phyloP scores from a whole-genome alignment of 495 filamentous ascomycete genomes.

The Thermothielavioides terrestris region DNA sequence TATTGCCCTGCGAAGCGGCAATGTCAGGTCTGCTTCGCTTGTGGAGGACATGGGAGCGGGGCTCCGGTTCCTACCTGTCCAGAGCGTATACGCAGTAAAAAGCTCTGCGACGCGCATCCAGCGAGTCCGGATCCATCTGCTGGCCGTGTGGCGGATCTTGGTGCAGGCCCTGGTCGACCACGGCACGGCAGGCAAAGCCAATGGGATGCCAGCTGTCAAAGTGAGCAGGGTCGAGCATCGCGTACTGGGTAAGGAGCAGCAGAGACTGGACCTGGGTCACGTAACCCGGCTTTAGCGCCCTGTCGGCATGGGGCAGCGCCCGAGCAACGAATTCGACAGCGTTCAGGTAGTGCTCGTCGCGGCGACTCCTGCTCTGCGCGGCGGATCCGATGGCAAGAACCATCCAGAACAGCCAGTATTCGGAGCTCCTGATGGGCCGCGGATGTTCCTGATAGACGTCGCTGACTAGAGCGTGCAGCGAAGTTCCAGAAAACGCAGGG shows the following conservation, averaged over 20 bases:
- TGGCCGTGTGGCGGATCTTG: slow-evolving; percentile 71
- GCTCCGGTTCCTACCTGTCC: slow-evolving; percentile 54
- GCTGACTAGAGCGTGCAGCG: slow-evolving; percentile 66
- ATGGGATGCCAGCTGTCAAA: slow-evolving; percentile 89
- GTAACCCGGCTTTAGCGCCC: slow-evolving; percentile 74
- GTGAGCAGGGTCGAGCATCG: slow-evolving; percentile 76
- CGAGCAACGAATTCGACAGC: slow-evolving; percentile 58
- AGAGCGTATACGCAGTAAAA: slow-evolving; percentile 83
- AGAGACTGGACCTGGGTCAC: slow-evolving; percentile 75
- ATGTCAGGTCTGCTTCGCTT: too few relatives aligned
- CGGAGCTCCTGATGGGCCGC: slow-evolving; percentile 56
- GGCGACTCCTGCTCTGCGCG: slow-evolving; percentile 57
- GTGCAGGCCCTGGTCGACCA: slow-evolving; percentile 81
- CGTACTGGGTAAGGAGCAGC: slow-evolving; percentile 75
- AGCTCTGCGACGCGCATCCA: slow-evolving; percentile 68
- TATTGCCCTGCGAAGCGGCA: slow-evolving; percentile 49
- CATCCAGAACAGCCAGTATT: slow-evolving; percentile 82
- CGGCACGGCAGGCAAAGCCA: slow-evolving; percentile 74
- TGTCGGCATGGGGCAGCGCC: slow-evolving; percentile 67
- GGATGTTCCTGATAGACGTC: slow-evolving; percentile 61
- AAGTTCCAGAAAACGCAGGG: slow-evolving; percentile 69
- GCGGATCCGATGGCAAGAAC: slow-evolving; percentile 73
- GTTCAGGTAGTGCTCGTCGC: slow-evolving; percentile 54
- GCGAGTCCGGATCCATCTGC: slow-evolving; percentile 48
- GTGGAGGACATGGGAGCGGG: too few relatives aligned